Base-by-base conservation (phyloP, 805 yeast species). In the Metschnikowia cubensis region DNA sequence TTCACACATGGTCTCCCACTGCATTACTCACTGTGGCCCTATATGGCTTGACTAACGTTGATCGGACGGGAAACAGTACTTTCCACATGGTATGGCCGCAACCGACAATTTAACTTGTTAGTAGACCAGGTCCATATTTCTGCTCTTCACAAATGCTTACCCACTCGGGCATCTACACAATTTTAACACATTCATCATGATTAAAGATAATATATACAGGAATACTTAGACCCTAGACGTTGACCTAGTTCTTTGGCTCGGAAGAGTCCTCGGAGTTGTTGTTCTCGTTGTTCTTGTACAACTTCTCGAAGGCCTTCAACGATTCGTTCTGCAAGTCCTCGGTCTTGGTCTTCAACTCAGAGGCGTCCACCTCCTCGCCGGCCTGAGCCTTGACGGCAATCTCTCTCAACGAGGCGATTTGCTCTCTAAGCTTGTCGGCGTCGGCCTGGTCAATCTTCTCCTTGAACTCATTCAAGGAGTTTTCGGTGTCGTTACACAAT, bases 271-370 rank as follows among this genome's bases (percentile, higher is more conserved):
- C 51, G 44, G 57, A 50, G 51, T 53, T 49, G 51, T 53, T 49
- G 56, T 54, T 54, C 52, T 45, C 55, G 54, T 55, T 55, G 62
- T 60, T 59, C 51, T 63, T 62, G 66, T 58, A 58, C 66, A 83
- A 73, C 77, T 85, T 82, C 73, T 84, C 89, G 66, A 87, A 86
- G 59, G 87, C 79, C 70, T 84, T 83, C 75, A 87, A 77, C 15
- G 92, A 83, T 60, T 85, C 79, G 63, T 75, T 81, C 74, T 87
- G 91, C 68, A 87, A 75, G 64, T 82, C 87, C 57, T 85, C 89
- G 59, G 88, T 82, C 79, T 83, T 80, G 60, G 81, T 73, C 79
- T 85, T 85, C 70, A 87, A 77, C 60, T 77, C 81, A 60, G 80
- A 76, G 54, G 81, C 71, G 62, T 80, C 77, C 59, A 83, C 84